Evolutionary conservation across 208 protist genomes (phyloP).

Genomic region (Leishmania major): DNA sequence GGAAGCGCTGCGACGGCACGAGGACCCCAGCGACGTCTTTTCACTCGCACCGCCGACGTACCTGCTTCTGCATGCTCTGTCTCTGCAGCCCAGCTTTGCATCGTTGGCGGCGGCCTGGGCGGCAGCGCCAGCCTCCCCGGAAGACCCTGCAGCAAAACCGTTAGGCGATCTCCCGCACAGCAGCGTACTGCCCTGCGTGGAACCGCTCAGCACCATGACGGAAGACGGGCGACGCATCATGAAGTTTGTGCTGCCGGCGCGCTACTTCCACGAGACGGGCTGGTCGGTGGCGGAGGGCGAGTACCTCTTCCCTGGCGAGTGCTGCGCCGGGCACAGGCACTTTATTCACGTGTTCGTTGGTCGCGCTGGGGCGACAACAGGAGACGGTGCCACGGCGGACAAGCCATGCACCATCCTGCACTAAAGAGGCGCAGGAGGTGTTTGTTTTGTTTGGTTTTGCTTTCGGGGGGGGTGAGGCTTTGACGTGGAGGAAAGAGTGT

Average conservation of each 20-base stretch:
- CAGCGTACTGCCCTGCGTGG: slow-evolving; percentile 26
- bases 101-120: slow-evolving; percentile 32
- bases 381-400: not conserved
- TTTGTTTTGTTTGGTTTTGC: too few species aligned
- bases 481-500: not conserved
- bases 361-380: not conserved
- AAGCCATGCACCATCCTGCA: not conserved
- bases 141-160: not conserved
- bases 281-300: slow-evolving; percentile 24
- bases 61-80: slow-evolving; percentile 45
- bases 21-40: slow-evolving; percentile 34
- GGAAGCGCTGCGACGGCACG: slow-evolving; percentile 48
- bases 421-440: not conserved
- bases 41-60: slow-evolving; percentile 53
- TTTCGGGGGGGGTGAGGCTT: too few species aligned
- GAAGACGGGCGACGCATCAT: slow-evolving; percentile 14
- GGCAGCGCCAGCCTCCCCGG: not conserved
- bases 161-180: slow-evolving; percentile 26
- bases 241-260: slow-evolving; percentile 18
- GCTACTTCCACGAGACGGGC: slow-evolving; percentile 30
- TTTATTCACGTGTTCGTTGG: slow-evolving; percentile 26
- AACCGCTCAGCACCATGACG: slow-evolving; percentile 14
- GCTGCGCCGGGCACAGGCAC: slow-evolving; percentile 7
- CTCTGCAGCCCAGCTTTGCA: slow-evolving; percentile 27
- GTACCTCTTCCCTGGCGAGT: slow-evolving; percentile 23